These are phyloP conservation scores for Ambrosiella beaveri DNA, from an alignment of 2,329 filamentous ascomycete species.

Conservation along the genomic window DNA sequence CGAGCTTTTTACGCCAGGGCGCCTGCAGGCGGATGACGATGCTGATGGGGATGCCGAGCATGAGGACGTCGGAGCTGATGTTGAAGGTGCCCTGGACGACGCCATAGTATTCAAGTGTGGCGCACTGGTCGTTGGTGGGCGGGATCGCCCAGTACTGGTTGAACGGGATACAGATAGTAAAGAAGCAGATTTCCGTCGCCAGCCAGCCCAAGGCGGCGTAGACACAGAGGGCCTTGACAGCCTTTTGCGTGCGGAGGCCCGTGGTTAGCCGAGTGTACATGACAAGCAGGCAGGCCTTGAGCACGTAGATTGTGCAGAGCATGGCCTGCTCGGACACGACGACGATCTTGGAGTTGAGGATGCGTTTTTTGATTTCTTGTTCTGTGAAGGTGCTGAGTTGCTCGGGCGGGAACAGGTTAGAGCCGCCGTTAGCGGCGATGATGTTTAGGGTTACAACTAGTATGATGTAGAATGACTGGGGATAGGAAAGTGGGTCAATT, in stretches of 20 bases:
- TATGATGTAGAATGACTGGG: slow-evolving; percentile 25
- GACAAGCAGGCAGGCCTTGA: slow-evolving; percentile 39
- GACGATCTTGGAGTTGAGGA: slow-evolving; percentile 42
- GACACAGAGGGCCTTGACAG: slow-evolving; percentile 30
- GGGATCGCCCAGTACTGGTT: slow-evolving; percentile 40
- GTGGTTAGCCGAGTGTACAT: slow-evolving; percentile 27
- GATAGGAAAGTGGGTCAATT: neutral
- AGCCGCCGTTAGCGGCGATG: slow-evolving; percentile 9
- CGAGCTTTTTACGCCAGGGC: slow-evolving; percentile 31
- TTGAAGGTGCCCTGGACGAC: slow-evolving; percentile 43
- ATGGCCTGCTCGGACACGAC: slow-evolving; percentile 46
- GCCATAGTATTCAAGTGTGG: slow-evolving; percentile 37
- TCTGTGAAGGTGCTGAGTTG: slow-evolving; percentile 8
- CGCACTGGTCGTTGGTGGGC: slow-evolving; percentile 34
- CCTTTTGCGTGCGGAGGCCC: slow-evolving; percentile 28
- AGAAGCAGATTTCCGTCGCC: slow-evolving; percentile 31
- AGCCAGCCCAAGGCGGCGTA: slow-evolving; percentile 33
- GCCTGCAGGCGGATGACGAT: slow-evolving; percentile 33
- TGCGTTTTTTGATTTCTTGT: slow-evolving; percentile 22
- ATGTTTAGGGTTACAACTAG: slow-evolving; percentile 16
- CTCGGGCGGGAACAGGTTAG: slow-evolving; percentile 10
- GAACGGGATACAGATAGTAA: slow-evolving; percentile 37
- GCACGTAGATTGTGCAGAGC: slow-evolving; percentile 37
- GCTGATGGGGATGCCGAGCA: slow-evolving; percentile 40
- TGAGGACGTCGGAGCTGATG: slow-evolving; percentile 41